A percentile compares a stretch with the other conserved stretches of the same genome.
These are phyloP conservation scores for Penicillium crustosum DNA, from an alignment of 2,329 filamentous ascomycete genomes.

Conservation along the genomic window DNA sequence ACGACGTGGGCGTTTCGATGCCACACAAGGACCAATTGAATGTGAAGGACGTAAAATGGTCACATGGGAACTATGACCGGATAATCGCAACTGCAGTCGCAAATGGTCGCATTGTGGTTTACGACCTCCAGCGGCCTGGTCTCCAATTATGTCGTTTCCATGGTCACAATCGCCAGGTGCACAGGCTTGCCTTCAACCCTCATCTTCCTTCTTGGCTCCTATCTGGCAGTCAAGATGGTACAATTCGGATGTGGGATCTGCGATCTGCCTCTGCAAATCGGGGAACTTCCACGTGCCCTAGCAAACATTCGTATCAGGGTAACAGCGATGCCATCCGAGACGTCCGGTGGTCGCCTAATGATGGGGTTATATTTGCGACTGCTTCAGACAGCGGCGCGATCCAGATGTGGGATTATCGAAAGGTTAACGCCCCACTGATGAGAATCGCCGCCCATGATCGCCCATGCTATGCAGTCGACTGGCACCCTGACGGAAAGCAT, in stretches of 20 bases:
- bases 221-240: constrained; percentile 65
- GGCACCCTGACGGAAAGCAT: constrained; percentile 67
- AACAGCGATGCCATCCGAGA: constrained; percentile 63
- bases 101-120: constrained; percentile 65
- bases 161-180: constrained; percentile 65
- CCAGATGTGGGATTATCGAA: constrained; percentile 64
- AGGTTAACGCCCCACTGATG: constrained; percentile 56
- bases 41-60: constrained; percentile 68
- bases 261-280: constrained; percentile 52
- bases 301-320: constrained; percentile 55
- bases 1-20: constrained; percentile 46
- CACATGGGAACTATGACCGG: constrained; percentile 59
- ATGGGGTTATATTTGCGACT: constrained; percentile 62
- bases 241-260: constrained; percentile 65
- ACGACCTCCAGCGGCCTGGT: constrained; percentile 62
- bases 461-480: constrained; percentile 63
- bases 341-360: constrained; percentile 64
- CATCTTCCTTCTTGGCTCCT: constrained; percentile 60
- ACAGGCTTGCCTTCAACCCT: constrained; percentile 65
- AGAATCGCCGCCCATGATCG: constrained; percentile 63
- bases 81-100: constrained; percentile 64
- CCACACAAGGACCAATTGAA: constrained; percentile 60
- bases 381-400: constrained; percentile 64
- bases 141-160: constrained; percentile 63
- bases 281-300: constrained; percentile 54